Base-by-base conservation (phyloP, 2,329 filamentous ascomycete genomes). In the Fonsecaea monophora region DNA sequence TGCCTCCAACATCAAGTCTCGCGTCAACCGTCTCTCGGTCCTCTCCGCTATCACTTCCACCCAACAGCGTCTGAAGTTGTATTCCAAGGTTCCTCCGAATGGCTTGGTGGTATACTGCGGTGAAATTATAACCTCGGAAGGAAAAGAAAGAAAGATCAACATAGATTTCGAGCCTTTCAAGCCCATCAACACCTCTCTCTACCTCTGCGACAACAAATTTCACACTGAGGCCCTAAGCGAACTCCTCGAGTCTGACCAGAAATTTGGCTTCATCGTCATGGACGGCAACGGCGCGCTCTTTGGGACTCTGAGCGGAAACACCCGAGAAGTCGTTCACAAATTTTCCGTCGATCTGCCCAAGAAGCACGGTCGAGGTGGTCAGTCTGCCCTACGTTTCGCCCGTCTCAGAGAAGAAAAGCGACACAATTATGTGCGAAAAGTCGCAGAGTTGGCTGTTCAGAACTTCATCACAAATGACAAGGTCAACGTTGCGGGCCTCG, bases 141-240 rank as follows among this genome's bases (percentile, higher is more conserved):
- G 95, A 82, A 99, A 99, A 83, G 95, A 99, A 84, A 88, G 95
- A 78, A 99, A 97, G 86, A 96, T 99, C 85, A 99, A 99, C 82
- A 99, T 99, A 79, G 96, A 99, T 79, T 99, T 99, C 80, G 95
- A 99, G 83, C 95, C 95, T 37, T 99, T 99, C 87, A 99, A 99
- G 86, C 95, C 95, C 68, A 99, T 99, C 88, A 99, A 99, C 82
- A 99, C 95, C 40, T 99, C 96, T 53, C 87, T 99, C 55, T 99
- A 99, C 81, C 92, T 99, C 68, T 99, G 95, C 84, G 95, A 99
- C 88, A 99, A 99, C 86, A 99, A 99, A 79, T 99, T 99, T 82
- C 95, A 99, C 79, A 99, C 95, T 65, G 95, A 99, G 82, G 94
- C 95, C 18, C 84, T 99, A 73, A 95, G 94, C 72, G 95, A 99